Base-by-base conservation (phyloP, 768 basidiomycete genomes). In the Termitomyces sp. region DNA sequence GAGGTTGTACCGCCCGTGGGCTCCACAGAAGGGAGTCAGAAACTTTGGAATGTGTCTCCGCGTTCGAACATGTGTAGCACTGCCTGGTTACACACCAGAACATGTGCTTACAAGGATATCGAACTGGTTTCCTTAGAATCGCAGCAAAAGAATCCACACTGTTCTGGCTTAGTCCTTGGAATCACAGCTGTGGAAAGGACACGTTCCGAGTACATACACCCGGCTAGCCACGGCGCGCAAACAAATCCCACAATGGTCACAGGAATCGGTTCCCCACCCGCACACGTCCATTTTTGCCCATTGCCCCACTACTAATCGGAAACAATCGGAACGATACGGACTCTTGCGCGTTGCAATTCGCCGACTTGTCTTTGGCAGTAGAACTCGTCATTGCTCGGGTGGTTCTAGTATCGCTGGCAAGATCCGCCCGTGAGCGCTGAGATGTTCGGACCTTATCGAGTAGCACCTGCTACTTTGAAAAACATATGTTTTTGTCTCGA, bases 361-460 rank as follows among this genome's bases (percentile, higher is more conserved):
- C 12, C n/a, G 50, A 22, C 35, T 51, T 51, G n/a, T 22, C 15
- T 24, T 15, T 32, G 42, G 33, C 20, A n/a, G 13, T 12, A 44
- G 35, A 38, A 38, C 22, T 46, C 33, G 44, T 57, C 35, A 44
- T 45, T 32, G 28, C 42, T 52, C 36, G 56, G 56, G 46, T 36
- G 24, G 11, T 32, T 44, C 40, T 15, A 18, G 15, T n/a, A n/a
- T 55, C 39, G 11, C n/a, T 24, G 24, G 0, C 28, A 48, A 60
- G 59, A 45, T 60, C 59, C 59, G 59, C 4, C 59, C 59, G 59
- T 38, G 40, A 45, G 38, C 7, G 7, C 55, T 40, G 38, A 55
- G 39, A 55, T 24, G 3, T 0, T 22, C 39, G 51, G 59, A 28
- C 22, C 59, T 46, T 54, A 38, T 46, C 44, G 22, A 22, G 32